Evolutionary conservation across 2,329 filamentous ascomycete genomes (phyloP).

Genomic region (Pestalotiopsis sp.): DNA sequence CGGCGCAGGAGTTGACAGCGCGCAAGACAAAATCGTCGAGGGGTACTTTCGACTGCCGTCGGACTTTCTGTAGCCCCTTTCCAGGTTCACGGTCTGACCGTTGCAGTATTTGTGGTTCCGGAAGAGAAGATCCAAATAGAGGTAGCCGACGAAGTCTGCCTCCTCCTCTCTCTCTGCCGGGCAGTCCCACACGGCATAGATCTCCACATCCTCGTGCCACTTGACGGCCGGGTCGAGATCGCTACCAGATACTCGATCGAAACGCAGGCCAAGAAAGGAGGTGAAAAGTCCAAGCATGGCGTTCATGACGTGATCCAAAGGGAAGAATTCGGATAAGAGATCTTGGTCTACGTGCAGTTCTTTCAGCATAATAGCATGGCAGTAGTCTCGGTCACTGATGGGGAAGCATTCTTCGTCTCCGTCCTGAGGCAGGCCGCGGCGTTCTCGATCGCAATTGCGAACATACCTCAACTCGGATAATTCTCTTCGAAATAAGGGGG

Average conservation of each 20-base stretch:
- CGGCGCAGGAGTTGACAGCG: not conserved
- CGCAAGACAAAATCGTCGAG: not conserved
- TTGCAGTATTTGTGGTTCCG: constrained; percentile 59
- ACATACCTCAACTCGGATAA: not conserved
- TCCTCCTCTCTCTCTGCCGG: constrained; percentile 42
- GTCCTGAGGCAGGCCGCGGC: not conserved
- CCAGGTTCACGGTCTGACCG: constrained; percentile 58
- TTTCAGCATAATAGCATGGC: not conserved
- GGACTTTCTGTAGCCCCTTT: constrained; percentile 28
- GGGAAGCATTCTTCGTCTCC: not conserved
- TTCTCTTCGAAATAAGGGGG: not conserved
- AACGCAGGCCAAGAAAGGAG: constrained; percentile 49
- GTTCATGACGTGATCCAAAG: not conserved
- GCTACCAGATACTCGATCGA: constrained; percentile 48
- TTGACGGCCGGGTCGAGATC: not conserved
- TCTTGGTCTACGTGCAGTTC: not conserved
- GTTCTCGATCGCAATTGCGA: not conserved
- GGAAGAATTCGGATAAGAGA: not conserved
- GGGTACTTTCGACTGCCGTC: not conserved
- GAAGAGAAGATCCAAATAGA: constrained; percentile 59
- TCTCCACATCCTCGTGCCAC: constrained; percentile 58
- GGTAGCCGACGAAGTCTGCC: constrained; percentile 56
- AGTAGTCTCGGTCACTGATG: not conserved
- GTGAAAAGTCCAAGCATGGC: constrained; percentile 13
- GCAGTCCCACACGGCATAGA: constrained; percentile 53